Evolutionary conservation across 352 stramenopile genomes (phyloP), one percentile per base, ranked within the genome.

Genomic region (Globisporangium apiculatum): DNA sequence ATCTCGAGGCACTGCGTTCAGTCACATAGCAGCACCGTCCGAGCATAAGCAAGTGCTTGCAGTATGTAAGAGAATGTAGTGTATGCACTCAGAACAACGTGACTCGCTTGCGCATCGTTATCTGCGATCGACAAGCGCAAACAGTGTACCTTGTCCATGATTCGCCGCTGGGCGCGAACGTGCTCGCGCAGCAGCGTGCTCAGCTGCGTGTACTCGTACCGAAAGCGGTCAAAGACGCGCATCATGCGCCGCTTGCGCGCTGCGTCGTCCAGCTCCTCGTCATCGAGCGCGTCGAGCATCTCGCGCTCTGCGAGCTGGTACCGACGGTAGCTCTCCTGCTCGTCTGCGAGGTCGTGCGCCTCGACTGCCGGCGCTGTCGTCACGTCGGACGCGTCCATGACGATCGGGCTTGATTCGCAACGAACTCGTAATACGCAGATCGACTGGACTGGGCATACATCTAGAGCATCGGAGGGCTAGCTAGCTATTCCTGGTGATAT

Each of bases 151-250:
- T 89, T 89, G 41, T 83, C 73, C 71, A 84, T 74, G 43, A 87
- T 69, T 47, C 68, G 69, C 18, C 66, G 76, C 65, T 89, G 79
- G 7, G 74, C 45, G 4, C 65, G 71, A 41, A 89, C 52, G 48
- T 66, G 77, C 53, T 86, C 72, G 43, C 79, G 79, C 51, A 89
- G 62, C 31, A 70, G 67, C 7, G 67, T 61, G 52, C 79, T 89
- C 10, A 89, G 62, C 31, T 79, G 62, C 36, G 67, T 81, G 64
- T 87, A 89, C 55, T 89, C 79, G 48, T 65, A 65, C 5, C 79
- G 71, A 57, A 89, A 89, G 37, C 79, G 72, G 40, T 87, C 79
- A 50, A 89, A 89, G 6, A 89, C 71, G 36, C 76, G 61, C 65
- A 81, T 79, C 52, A 88, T 66, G 48, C 81, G 65, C 10, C 78